Evolutionary conservation across 2,329 filamentous ascomycete species (phyloP).

Genomic region (Aureobasidium sp.): DNA sequence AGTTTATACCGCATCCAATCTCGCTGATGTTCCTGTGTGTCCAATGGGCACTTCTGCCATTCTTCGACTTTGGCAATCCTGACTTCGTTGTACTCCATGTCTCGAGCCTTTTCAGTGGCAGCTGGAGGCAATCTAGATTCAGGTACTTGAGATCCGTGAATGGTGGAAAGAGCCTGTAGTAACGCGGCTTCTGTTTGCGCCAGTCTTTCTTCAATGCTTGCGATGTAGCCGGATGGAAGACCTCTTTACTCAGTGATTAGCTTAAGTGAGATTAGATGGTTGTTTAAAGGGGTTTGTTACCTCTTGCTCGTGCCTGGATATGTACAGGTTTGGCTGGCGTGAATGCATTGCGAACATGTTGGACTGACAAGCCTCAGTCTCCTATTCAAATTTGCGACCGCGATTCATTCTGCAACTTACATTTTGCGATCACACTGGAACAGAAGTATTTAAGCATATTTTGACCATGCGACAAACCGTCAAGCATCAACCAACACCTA

Average conservation of each 20-base stretch:
- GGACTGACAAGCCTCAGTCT: not conserved
- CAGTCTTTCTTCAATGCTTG: not conserved
- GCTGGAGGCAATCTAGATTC: not conserved
- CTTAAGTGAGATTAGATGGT: too few relatives aligned
- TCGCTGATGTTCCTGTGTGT: not conserved
- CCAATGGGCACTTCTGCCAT: not conserved
- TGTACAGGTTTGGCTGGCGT: not conserved
- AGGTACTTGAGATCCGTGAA: not conserved
- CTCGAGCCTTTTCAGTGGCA: not conserved
- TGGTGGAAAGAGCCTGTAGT: not conserved
- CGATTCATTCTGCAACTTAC: not conserved
- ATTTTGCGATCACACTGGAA: not conserved
- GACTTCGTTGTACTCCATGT: not conserved
- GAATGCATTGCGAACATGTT: constrained; percentile 1
- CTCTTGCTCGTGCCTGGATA: constrained; percentile 1
- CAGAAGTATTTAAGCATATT: not conserved
- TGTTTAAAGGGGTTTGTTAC: not conserved
- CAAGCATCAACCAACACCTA: not conserved
- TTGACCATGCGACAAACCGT: too few relatives aligned
- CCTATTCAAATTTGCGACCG: not conserved
- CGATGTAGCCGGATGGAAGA: not conserved
- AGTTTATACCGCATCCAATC: not conserved
- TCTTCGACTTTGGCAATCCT: not conserved
- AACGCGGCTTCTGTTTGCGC: not conserved
- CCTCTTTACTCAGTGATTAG: not conserved